phyloP scores from a whole-genome alignment of 495 filamentous ascomycete genomes.

The Penicillium goetzii region DNA sequence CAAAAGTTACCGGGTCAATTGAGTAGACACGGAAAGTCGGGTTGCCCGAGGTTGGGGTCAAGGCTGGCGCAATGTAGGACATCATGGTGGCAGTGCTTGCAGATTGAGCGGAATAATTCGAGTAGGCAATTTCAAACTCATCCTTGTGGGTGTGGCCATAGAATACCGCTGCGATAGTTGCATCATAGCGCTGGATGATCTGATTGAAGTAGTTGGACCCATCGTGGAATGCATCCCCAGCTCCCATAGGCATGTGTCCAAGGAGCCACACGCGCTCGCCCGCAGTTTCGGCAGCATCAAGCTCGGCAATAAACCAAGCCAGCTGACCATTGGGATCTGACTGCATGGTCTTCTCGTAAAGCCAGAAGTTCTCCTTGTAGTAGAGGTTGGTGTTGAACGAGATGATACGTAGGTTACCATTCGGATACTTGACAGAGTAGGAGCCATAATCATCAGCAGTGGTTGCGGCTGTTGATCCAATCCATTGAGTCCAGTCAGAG shows the following conservation, averaged over 20 bases:
- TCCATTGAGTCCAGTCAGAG: conserved; percentile 51
- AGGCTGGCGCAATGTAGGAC: conserved; percentile 53
- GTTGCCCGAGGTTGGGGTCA: conserved; percentile 56
- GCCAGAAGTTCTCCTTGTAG: conserved; percentile 59
- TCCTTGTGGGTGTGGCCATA: conserved; percentile 62
- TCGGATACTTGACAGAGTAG: conserved; percentile 49
- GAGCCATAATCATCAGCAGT: conserved; percentile 49
- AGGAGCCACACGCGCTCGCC: conserved; percentile 57
- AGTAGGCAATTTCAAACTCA: conserved; percentile 57
- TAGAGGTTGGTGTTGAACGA: conserved; percentile 60
- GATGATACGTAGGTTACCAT: conserved; percentile 54
- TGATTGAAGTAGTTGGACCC: conserved; percentile 57
- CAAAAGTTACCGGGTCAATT: conserved; percentile 58
- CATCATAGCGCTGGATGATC: conserved; percentile 55
- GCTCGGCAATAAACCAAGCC: conserved; percentile 54
- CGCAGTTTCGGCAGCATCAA: conserved; percentile 54
- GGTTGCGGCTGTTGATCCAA: conserved; percentile 40
- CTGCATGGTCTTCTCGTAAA: conserved; percentile 53
- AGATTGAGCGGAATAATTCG: conserved; percentile 40
- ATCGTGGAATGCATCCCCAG: conserved; percentile 51
- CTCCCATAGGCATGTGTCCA: conserved; percentile 55
- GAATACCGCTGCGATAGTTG: conserved; percentile 56
- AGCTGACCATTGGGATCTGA: conserved; percentile 52
- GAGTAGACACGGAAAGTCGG: conserved; percentile 59
- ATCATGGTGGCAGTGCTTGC: conserved; percentile 46